phyloP scores from a whole-genome alignment of 768 basidiomycete species.

The Grammothele lineata region DNA sequence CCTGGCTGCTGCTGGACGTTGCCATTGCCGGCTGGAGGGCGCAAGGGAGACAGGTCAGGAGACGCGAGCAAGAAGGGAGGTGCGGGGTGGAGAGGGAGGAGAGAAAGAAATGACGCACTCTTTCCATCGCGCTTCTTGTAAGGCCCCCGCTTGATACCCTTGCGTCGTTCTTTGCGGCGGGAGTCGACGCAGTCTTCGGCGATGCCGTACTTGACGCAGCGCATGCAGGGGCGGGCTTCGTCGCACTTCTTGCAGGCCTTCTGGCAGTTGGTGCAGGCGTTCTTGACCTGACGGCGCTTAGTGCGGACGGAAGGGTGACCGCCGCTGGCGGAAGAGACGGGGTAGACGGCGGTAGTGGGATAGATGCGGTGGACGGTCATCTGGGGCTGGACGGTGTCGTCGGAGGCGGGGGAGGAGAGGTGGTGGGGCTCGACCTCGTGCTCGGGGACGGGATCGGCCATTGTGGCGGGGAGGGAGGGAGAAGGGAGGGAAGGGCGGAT shows the following conservation, averaged over 20 bases:
- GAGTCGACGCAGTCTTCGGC: conserved; percentile 87
- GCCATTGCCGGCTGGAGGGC: conserved; percentile 44
- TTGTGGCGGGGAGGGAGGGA: conserved; percentile 30
- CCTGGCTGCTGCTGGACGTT: conserved; percentile 37
- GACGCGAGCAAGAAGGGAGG: conserved; percentile 10
- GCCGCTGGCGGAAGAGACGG: conserved; percentile 48
- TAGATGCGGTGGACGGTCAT: conserved; percentile 49
- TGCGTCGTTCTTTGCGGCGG: conserved; percentile 88
- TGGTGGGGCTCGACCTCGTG: conserved; percentile 36
- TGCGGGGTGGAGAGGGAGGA: conserved; percentile 5
- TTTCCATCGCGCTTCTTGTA: conserved; percentile 96
- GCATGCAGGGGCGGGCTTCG: conserved; percentile 86
- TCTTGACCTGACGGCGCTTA: conserved; percentile 87
- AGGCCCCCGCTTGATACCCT: conserved; percentile 81
- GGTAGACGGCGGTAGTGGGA: conserved; percentile 63
- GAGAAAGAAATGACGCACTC: conserved; percentile 44
- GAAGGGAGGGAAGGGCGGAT: conserved; percentile 29
- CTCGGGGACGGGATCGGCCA: conserved; percentile 37
- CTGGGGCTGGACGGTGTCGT: conserved; percentile 38
- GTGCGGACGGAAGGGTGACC: conserved; percentile 51
- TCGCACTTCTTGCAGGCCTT: conserved; percentile 92
- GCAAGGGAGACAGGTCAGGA: conserved; percentile 14
- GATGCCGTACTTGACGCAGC: conserved; percentile 89
- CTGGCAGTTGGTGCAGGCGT: conserved; percentile 87
- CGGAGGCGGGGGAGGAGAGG: conserved; percentile 13